phyloP scores from a whole-genome alignment of 2,329 filamentous ascomycete genomes.

The Didymosphaeria variabile region DNA sequence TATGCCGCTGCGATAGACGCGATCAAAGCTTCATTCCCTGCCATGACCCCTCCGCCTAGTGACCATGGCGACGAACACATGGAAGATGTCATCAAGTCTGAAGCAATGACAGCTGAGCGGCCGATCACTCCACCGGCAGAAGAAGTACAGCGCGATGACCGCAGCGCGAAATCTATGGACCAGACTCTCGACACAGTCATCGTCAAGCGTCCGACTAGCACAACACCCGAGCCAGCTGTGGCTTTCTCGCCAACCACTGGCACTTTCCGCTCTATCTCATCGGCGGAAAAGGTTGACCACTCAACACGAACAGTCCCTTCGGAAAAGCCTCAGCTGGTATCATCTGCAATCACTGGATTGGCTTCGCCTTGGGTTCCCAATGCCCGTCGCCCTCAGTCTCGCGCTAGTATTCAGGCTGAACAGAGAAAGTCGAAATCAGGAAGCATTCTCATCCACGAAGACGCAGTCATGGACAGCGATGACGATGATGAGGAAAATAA shows the following conservation, averaged over 20 bases:
- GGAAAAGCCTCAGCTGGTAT: constrained; percentile 23
- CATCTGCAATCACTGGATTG: constrained; percentile 29
- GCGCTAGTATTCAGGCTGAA: constrained; percentile 19
- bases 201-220: constrained; percentile 19
- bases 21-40: constrained; percentile 57
- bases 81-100: constrained; percentile 41
- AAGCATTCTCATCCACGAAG: constrained; percentile 43
- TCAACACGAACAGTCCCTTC: constrained; percentile 20
- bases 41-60: constrained; percentile 70
- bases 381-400: constrained; percentile 22
- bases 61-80: constrained; percentile 62
- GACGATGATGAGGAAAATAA: constrained; percentile 41
- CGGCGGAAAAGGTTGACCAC: constrained; percentile 36
- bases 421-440: constrained; percentile 22
- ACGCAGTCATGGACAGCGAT: constrained; percentile 42
- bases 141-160: constrained; percentile 13
- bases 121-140: constrained; percentile 33
- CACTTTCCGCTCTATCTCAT: constrained; percentile 47
- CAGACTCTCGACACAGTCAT: constrained; percentile 20
- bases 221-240: constrained; percentile 32
- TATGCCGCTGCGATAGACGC: constrained; percentile 47
- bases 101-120: constrained; percentile 28
- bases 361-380: constrained; percentile 35
- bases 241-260: constrained; percentile 50
- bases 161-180: constrained; percentile 10